Percentiles rank a stretch among this genome's conserved stretches.
Conservation (phyloP, 495 filamentous ascomycete species). For the Hyaloscypha hepaticicola region DNA sequence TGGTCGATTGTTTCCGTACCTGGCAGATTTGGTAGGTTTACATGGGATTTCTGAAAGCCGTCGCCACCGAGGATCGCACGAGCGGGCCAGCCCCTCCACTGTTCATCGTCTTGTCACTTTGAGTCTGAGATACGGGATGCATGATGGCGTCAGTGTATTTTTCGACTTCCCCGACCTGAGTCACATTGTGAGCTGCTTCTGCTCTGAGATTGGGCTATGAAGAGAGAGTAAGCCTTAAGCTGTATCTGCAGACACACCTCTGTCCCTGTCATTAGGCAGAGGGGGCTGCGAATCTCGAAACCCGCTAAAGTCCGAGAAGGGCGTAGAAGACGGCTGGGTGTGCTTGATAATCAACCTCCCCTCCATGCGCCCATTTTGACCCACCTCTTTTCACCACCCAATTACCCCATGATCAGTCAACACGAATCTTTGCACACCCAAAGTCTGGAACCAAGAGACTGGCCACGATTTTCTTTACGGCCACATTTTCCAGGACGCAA, state of each 20-base stretch:
- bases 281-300: background rate
- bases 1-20: background rate
- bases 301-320: slow-evolving; percentile 6
- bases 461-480: background rate
- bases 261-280: background rate
- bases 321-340: background rate
- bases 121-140: slow-evolving; percentile 4
- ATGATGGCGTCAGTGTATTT: slow-evolving; percentile 25
- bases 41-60: background rate
- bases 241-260: background rate
- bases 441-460: background rate
- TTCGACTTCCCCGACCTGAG: slow-evolving; percentile 8
- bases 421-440: background rate
- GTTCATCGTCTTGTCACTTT: background rate
- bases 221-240: background rate
- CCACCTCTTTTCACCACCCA: slow-evolving; percentile 3
- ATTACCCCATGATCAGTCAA: background rate
- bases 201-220: background rate
- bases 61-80: background rate
- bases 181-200: slow-evolving; percentile 7
- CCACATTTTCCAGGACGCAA: background rate
- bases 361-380: background rate
- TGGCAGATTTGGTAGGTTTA: background rate
- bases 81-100: background rate
- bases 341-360: slow-evolving; percentile 5